Percentiles rank a stretch among this genome's conserved stretches.
Conservation (phyloP, 306 rosid species). For the Cicer cuneatum region DNA sequence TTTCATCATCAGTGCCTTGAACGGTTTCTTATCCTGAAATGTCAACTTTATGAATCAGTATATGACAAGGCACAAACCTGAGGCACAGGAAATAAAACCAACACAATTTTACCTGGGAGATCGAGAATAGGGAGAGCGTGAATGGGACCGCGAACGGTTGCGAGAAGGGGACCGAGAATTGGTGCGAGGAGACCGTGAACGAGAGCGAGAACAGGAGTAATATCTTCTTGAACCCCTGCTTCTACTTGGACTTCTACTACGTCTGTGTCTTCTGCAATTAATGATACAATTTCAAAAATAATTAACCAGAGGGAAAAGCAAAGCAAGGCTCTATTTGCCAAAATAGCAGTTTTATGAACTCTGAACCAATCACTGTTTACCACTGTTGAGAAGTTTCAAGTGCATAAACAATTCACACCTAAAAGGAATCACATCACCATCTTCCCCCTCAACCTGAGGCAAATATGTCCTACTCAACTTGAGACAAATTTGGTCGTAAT, state of each 20-base stretch:
- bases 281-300: slow-evolving; percentile 27
- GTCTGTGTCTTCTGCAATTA: slow-evolving; percentile 69
- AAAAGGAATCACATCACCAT: not conserved
- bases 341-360: not conserved
- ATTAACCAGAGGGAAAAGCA: not conserved
- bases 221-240: slow-evolving; percentile 75
- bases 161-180: slow-evolving; percentile 44
- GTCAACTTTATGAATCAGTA: slow-evolving; percentile 45
- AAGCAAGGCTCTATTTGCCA: not conserved
- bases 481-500: not conserved
- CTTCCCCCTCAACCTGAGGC: not conserved
- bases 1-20: slow-evolving; percentile 63
- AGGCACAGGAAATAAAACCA: slow-evolving; percentile 20
- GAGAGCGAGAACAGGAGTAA: slow-evolving; percentile 66
- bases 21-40: slow-evolving; percentile 72
- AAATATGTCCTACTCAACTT: not conserved
- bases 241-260: slow-evolving; percentile 83
- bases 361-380: not conserved
- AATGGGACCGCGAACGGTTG: slow-evolving; percentile 45
- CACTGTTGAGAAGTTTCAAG: slow-evolving; percentile 15
- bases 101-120: slow-evolving; percentile 71
- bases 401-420: slow-evolving; percentile 3
- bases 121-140: slow-evolving; percentile 57
- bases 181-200: slow-evolving; percentile 52
- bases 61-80: not conserved